A percentile compares a stretch with the other conserved stretches of the same genome.
These are phyloP conservation scores for Allantophomopsis lycopodina DNA, from an alignment of 2,329 filamentous ascomycete species.

Conservation along the genomic window DNA sequence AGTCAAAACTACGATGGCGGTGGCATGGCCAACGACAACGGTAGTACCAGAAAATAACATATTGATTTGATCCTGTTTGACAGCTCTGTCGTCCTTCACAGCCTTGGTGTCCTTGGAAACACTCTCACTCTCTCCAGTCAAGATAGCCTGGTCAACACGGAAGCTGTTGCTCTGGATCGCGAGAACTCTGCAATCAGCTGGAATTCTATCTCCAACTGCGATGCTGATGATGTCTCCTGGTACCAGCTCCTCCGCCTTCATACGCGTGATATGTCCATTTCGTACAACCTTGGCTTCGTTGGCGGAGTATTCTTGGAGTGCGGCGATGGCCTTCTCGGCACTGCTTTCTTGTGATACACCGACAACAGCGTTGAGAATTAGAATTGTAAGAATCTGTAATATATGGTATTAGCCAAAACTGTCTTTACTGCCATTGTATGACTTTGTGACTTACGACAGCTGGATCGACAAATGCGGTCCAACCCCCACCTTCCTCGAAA, in stretches of 20 bases:
- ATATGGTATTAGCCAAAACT: not conserved
- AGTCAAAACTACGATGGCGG: constrained; percentile 80
- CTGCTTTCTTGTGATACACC: constrained; percentile 98
- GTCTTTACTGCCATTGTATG: not conserved
- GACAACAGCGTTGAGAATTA: constrained; percentile 92
- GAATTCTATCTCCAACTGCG: constrained; percentile 81
- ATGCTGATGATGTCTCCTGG: constrained; percentile 87
- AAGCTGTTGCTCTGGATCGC: constrained; percentile 96
- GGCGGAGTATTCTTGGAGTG: constrained; percentile 95
- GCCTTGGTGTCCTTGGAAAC: constrained; percentile 67
- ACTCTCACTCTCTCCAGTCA: constrained; percentile 96
- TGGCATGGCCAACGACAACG: constrained; percentile 86
- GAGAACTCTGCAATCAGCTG: constrained; percentile 84
- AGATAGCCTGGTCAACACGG: constrained; percentile 87
- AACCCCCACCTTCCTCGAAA: constrained; percentile 85
- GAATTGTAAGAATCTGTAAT: constrained; percentile 78
- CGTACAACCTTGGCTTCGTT: constrained; percentile 93
- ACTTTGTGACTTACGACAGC: constrained; percentile 56
- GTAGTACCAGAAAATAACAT: constrained; percentile 98
- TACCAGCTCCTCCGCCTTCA: constrained; percentile 95
- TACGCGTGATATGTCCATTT: constrained; percentile 56
- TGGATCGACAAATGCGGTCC: constrained; percentile 95
- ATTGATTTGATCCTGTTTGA: constrained; percentile 95
- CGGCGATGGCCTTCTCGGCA: constrained; percentile 95
- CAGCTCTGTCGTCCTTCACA: constrained; percentile 67